Conservation (phyloP, 108 stramenopile species). For the Stephanodiscus triporus region DNA sequence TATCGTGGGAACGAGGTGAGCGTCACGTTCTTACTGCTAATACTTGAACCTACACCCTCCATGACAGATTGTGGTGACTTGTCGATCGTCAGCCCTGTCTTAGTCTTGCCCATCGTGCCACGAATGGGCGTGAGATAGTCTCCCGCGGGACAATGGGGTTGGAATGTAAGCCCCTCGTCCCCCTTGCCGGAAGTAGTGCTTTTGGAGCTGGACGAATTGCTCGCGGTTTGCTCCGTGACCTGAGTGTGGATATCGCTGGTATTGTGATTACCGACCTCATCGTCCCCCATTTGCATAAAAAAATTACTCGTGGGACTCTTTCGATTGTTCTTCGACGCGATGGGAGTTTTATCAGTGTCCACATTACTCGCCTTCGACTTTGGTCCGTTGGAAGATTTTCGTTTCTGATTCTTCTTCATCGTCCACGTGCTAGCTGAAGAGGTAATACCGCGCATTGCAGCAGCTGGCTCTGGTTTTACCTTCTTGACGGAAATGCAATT, state of each 20-base stretch:
- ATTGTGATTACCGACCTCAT: slow-evolving; percentile 4
- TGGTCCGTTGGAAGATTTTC: neutral
- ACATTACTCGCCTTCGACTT: neutral
- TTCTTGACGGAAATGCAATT: neutral
- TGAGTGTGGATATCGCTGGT: neutral
- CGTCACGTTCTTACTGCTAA: neutral
- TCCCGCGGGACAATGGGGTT: neutral
- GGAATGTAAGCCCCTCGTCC: neutral
- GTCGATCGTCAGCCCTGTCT: neutral
- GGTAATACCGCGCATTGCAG: neutral
- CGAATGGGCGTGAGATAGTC: slow-evolving; percentile 5
- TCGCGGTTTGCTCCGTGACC: neutral
- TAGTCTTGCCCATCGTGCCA: neutral
- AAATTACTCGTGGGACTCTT: slow-evolving; percentile 1
- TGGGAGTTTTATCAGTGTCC: neutral
- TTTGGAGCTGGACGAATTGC: neutral
- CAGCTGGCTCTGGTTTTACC: neutral
- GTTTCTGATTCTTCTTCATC: neutral
- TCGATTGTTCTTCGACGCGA: neutral
- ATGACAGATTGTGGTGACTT: slow-evolving; percentile 5
- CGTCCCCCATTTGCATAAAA: slow-evolving; percentile 4
- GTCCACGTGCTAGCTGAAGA: neutral
- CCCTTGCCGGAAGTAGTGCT: neutral
- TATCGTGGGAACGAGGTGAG: neutral
- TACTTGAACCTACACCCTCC: neutral